Evolutionary conservation across 805 yeast species (phyloP).

Genomic region (Wickerhamiella sorbophila): DNA sequence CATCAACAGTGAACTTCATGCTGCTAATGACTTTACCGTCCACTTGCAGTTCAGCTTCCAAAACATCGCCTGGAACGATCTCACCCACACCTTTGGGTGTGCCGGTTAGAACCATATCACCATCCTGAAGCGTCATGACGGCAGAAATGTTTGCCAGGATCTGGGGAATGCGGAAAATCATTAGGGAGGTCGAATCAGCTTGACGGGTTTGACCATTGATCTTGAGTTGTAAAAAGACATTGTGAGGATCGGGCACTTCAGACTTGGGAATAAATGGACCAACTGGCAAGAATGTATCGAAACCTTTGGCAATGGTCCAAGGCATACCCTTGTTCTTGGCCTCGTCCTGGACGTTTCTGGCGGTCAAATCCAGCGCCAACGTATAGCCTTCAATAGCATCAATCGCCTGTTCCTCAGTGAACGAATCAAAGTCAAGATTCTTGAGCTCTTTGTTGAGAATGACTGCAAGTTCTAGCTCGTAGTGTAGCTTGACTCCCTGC

Average conservation of each 20-base stretch:
- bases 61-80: constrained; percentile 60
- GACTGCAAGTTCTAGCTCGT: constrained; percentile 86
- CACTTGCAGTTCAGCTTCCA: constrained; percentile 47
- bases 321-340: constrained; percentile 91
- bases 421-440: constrained; percentile 41
- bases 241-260: constrained; percentile 57
- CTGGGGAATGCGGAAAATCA: constrained; percentile 78
- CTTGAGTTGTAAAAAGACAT: constrained; percentile 44
- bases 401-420: constrained; percentile 52
- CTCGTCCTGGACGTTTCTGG: constrained; percentile 87
- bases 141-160: constrained; percentile 67
- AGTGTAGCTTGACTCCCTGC: constrained; percentile 64
- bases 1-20: constrained; percentile 38
- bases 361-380: constrained; percentile 85
- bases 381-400: constrained; percentile 78
- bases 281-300: constrained; percentile 90
- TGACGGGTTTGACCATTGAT: constrained; percentile 64
- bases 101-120: constrained; percentile 86
- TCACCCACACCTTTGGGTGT: constrained; percentile 97
- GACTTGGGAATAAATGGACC: constrained; percentile 55
- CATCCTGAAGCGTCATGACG: constrained; percentile 83
- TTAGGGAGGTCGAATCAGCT: constrained; percentile 55
- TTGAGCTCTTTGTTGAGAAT: constrained; percentile 50
- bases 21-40: constrained; percentile 41
- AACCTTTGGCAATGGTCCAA: constrained; percentile 94